Evolutionary conservation across 257 asterid genomes (phyloP).

Genomic region (Primulina tabacum): DNA sequence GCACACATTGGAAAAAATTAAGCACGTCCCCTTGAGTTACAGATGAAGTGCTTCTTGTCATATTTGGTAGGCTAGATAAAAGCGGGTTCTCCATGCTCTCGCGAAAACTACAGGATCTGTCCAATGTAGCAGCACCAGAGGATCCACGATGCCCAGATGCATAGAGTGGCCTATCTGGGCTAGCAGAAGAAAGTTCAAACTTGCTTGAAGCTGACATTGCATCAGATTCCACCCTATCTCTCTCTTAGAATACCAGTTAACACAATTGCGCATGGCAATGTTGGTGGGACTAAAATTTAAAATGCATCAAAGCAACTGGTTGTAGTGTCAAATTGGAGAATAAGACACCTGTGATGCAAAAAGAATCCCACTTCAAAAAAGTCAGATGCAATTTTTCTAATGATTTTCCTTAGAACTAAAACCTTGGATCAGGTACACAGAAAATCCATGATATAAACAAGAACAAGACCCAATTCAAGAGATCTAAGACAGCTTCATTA

Average conservation of each 20-base stretch:
- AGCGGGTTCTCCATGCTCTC: constrained; percentile 71
- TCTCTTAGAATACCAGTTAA: constrained; percentile 53
- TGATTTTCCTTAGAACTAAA: constrained; percentile 19
- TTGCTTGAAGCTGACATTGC: constrained; percentile 91
- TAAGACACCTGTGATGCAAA: constrained; percentile 42
- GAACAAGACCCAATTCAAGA: constrained; percentile 16
- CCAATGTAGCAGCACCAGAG: constrained; percentile 62
- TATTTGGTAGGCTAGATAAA: constrained; percentile 71
- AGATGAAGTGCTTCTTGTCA: constrained; percentile 63
- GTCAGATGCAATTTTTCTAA: constrained; percentile 22
- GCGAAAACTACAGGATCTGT: constrained; percentile 71
- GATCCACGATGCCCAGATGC: constrained; percentile 78
- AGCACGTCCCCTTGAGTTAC: constrained; percentile 69
- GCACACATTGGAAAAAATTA: constrained; percentile 76
- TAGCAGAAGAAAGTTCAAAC: constrained; percentile 73
- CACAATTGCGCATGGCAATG: constrained; percentile 79
- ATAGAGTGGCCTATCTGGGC: constrained; percentile 82
- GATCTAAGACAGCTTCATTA: constrained; percentile 5
- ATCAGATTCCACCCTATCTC: constrained; percentile 56
- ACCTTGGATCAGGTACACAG: constrained; percentile 13
- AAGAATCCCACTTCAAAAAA: constrained; percentile 19
- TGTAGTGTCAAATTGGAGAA: constrained; percentile 35
- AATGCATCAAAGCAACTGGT: constrained; percentile 50
- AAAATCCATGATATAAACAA: constrained; percentile 3
- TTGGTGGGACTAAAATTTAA: constrained; percentile 35